Conservation (phyloP, 345 rosid species). For the Camelina hispida region DNA sequence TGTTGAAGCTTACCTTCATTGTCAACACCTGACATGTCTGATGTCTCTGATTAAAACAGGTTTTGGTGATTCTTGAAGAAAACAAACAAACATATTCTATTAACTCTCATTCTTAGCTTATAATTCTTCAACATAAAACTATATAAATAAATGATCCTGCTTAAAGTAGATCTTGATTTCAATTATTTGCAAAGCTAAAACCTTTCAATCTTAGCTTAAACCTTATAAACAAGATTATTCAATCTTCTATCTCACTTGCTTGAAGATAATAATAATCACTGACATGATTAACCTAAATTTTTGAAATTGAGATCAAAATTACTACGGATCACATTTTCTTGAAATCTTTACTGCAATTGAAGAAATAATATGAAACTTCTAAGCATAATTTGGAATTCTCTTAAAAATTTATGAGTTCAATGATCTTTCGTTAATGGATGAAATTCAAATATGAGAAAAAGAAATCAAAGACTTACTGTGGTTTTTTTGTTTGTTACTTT, state of each 20-base stretch:
- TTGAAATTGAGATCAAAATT: background rate
- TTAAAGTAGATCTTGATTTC: background rate
- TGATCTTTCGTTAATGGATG: too few relatives aligned
- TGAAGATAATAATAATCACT: constrained; percentile 17
- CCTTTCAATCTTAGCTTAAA: background rate
- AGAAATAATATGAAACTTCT: background rate
- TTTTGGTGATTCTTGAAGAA: constrained; percentile 7
- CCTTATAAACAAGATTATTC: background rate
- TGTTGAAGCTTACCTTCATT: constrained; percentile 33
- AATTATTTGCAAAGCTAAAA: background rate
- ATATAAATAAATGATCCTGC: background rate
- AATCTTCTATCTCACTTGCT: background rate
- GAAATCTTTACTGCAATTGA: background rate
- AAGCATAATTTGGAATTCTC: background rate
- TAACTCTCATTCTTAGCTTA: background rate
- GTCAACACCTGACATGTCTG: constrained; percentile 9
- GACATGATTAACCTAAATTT: background rate
- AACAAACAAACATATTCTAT: constrained; percentile 8
- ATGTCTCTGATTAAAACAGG: background rate
- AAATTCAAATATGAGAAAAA: too few relatives aligned
- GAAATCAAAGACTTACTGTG: constrained; percentile 8
- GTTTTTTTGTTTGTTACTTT: background rate
- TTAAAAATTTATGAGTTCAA: background rate
- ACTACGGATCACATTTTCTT: background rate
- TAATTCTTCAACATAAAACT: background rate